Conservation (phyloP, 495 filamentous ascomycete genomes). For the Thozetella sp. region DNA sequence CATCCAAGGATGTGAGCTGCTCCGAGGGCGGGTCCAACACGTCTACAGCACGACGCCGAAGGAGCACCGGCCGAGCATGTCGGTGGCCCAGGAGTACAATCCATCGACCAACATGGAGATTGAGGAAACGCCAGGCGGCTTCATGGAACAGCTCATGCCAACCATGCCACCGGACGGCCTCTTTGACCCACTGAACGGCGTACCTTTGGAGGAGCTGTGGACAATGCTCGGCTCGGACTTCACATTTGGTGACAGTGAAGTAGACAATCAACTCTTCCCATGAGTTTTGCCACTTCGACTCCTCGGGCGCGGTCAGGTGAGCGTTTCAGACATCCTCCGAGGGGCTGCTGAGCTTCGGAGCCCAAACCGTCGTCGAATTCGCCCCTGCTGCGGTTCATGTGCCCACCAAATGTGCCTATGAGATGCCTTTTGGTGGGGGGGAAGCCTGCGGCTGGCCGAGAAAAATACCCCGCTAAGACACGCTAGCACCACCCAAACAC, state of each 20-base stretch:
- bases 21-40: background rate
- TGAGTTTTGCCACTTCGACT: background rate
- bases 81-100: background rate
- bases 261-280: background rate
- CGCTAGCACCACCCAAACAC: too few relatives aligned
- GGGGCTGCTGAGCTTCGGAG: too few relatives aligned
- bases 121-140: background rate
- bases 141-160: background rate
- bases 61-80: background rate
- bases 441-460: too few relatives aligned
- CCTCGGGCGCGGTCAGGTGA: background rate
- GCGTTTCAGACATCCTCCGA: too few relatives aligned
- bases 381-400: too few relatives aligned
- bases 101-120: background rate
- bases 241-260: constrained; percentile 1
- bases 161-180: background rate
- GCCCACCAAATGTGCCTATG: too few relatives aligned
- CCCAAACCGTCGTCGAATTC: too few relatives aligned
- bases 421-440: too few relatives aligned
- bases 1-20: background rate
- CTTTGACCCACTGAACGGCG: background rate
- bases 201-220: background rate
- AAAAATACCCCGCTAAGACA: too few relatives aligned
- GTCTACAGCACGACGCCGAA: background rate
- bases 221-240: constrained; percentile 1